These are phyloP conservation scores for Picocystis sp. DNA, from an alignment of 163 green algal genomes.

Conservation along the genomic window DNA sequence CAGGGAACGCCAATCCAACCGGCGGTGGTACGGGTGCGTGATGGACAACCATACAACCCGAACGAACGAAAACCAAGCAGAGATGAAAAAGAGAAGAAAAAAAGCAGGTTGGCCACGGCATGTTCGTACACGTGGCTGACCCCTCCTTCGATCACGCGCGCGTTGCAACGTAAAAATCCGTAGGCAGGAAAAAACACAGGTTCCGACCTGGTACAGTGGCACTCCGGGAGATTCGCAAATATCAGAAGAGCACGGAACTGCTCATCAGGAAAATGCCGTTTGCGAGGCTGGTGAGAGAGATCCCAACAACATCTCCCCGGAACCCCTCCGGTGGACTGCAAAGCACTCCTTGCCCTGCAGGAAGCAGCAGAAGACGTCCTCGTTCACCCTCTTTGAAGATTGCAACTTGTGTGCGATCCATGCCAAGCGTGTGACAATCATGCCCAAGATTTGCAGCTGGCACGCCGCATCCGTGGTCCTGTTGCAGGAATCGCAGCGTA, in stretches of 20 bases:
- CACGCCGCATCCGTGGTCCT: too few relatives aligned
- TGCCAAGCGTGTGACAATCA: slow-evolving; percentile 82
- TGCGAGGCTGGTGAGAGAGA: slow-evolving; percentile 41
- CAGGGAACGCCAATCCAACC: too few relatives aligned
- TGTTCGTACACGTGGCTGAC: too few relatives aligned
- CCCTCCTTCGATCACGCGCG: too few relatives aligned
- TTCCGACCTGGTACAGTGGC: slow-evolving; percentile 73
- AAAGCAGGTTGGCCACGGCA: too few relatives aligned
- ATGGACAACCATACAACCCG: too few relatives aligned
- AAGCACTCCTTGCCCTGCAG: slow-evolving; percentile 76
- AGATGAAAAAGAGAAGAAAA: too few relatives aligned
- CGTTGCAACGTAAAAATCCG: too few relatives aligned
- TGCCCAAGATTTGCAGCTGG: slow-evolving; percentile 51
- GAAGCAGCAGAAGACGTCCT: slow-evolving; percentile 31
- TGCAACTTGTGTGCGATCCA: slow-evolving; percentile 92
- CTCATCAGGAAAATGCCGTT: slow-evolving; percentile 7
- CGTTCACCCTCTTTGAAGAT: slow-evolving; percentile 42
- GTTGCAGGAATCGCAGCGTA: too few relatives aligned
- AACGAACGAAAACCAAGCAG: too few relatives aligned
- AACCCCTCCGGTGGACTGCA: slow-evolving; percentile 81
- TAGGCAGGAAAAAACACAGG: slow-evolving; percentile 65
- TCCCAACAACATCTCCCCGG: slow-evolving; percentile 58
- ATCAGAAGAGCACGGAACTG: slow-evolving; percentile 86
- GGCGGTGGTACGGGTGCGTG: too few relatives aligned
- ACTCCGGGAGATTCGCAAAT: slow-evolving; percentile 85